Conservation (phyloP, 352 stramenopile genomes). For the Globisporangium iwayamae region DNA sequence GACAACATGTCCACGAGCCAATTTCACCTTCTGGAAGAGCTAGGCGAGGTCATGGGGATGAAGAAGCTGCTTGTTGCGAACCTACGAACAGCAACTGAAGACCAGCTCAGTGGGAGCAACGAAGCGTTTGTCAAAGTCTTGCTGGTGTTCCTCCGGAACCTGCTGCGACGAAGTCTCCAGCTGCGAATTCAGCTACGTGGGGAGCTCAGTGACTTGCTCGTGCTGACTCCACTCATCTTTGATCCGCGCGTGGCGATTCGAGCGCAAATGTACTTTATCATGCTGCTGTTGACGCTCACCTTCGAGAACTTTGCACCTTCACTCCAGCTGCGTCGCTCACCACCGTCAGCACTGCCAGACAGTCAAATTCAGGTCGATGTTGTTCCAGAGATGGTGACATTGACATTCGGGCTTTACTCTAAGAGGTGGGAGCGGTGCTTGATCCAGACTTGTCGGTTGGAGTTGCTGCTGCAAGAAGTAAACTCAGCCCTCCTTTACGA, state of each 20-base stretch:
- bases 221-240: slow-evolving; percentile 40
- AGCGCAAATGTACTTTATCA: slow-evolving; percentile 55
- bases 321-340: not conserved
- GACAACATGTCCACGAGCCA: slow-evolving; percentile 13
- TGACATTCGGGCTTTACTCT: slow-evolving; percentile 41
- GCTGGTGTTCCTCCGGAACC: slow-evolving; percentile 36
- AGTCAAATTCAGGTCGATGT: not conserved
- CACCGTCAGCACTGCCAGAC: not conserved
- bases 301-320: slow-evolving; percentile 34
- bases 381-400: slow-evolving; percentile 11
- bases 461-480: slow-evolving; percentile 8
- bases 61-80: slow-evolving; percentile 12
- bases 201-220: slow-evolving; percentile 20
- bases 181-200: slow-evolving; percentile 30
- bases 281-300: slow-evolving; percentile 54
- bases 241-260: slow-evolving; percentile 34
- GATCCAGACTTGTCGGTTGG: slow-evolving; percentile 23
- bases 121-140: slow-evolving; percentile 18
- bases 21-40: slow-evolving; percentile 19
- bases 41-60: slow-evolving; percentile 14
- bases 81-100: not conserved
- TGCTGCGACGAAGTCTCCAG: slow-evolving; percentile 35
- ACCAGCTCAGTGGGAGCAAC: not conserved
- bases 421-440: slow-evolving; percentile 34
- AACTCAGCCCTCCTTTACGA: not conserved